Conservation (phyloP, 2,329 filamentous ascomycete genomes). For the Ascochyta fabae region DNA sequence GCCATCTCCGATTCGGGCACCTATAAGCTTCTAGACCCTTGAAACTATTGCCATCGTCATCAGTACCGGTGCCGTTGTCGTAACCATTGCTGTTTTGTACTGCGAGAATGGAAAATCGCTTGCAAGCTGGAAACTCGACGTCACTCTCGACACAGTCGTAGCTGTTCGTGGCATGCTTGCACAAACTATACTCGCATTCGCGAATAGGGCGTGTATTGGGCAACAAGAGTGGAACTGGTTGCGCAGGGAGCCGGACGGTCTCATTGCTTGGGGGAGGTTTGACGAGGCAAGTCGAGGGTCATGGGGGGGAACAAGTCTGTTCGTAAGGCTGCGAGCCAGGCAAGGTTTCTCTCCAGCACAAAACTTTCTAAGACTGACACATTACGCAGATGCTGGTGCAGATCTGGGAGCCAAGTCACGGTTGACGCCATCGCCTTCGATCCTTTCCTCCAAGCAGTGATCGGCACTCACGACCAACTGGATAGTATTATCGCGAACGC, state of each 20-base stretch:
- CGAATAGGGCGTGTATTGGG: slow-evolving; percentile 21
- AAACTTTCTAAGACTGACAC: background rate
- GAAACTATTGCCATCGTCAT: slow-evolving; percentile 3
- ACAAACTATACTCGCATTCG: slow-evolving; percentile 18
- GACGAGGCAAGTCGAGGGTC: slow-evolving; percentile 25
- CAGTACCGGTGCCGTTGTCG: slow-evolving; percentile 1
- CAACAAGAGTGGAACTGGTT: slow-evolving; percentile 26
- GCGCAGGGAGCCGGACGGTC: background rate
- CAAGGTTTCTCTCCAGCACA: background rate
- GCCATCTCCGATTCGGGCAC: background rate
- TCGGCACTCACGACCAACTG: slow-evolving; percentile 1
- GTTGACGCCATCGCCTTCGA: slow-evolving; percentile 15
- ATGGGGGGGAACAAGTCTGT: slow-evolving; percentile 15
- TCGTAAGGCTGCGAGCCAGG: slow-evolving; percentile 17
- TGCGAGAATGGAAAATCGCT: slow-evolving; percentile 11
- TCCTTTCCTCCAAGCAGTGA: slow-evolving; percentile 17
- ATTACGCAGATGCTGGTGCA: slow-evolving; percentile 12
- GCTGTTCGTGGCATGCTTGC: slow-evolving; percentile 17
- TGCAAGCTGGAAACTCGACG: slow-evolving; percentile 6
- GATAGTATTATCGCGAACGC: background rate
- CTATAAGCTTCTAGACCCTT: slow-evolving; percentile 4
- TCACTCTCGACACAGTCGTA: slow-evolving; percentile 19
- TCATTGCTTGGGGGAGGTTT: slow-evolving; percentile 16
- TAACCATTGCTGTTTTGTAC: slow-evolving; percentile 10
- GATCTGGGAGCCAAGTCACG: slow-evolving; percentile 14